A percentile compares a stretch with the other conserved stretches of the same genome.
These are phyloP conservation scores for Blastobotrys apis DNA, from an alignment of 1,139 yeast species.

Conservation along the genomic window DNA sequence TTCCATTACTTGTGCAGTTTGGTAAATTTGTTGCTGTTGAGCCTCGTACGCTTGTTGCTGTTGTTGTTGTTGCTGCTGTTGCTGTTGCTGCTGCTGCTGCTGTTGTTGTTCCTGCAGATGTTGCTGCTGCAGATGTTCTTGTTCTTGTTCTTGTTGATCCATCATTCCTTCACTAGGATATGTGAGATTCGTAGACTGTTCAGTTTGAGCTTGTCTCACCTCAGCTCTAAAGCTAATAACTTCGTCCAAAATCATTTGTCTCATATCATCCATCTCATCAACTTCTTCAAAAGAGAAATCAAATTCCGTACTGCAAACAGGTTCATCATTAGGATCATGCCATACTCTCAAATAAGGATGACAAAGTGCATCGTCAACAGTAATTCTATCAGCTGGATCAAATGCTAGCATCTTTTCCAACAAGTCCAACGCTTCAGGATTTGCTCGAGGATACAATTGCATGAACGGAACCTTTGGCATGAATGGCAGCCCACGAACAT, in stretches of 20 bases:
- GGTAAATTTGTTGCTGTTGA: conserved; percentile 24
- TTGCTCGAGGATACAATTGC: conserved; percentile 74
- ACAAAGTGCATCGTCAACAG: conserved; percentile 81
- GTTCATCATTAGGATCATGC: conserved; percentile 97
- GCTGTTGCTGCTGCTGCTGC: conserved; percentile 23
- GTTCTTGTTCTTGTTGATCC: conserved; percentile 20
- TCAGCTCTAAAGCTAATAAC: conserved; percentile 72
- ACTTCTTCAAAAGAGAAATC: conserved; percentile 88
- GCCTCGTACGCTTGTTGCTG: conserved; percentile 26
- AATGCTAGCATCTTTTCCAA: conserved; percentile 77
- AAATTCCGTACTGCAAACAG: conserved; percentile 74
- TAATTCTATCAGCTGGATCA: conserved; percentile 81
- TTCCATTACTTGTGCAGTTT: conserved; percentile 24
- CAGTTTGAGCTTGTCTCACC: conserved; percentile 66
- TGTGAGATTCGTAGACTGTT: conserved; percentile 23
- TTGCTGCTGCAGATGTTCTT: conserved; percentile 24
- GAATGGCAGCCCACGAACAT: conserved; percentile 78
- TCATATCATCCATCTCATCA: conserved; percentile 75
- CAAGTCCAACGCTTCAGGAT: conserved; percentile 80
- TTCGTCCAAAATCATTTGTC: conserved; percentile 73
- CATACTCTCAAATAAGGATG: conserved; percentile 89
- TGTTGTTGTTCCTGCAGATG: conserved; percentile 18
- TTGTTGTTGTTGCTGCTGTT: conserved; percentile 22
- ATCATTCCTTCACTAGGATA: background rate
- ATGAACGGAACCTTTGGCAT: conserved; percentile 79